A percentile compares a stretch with the other conserved stretches of the same genome.
phyloP scores from a whole-genome alignment of 805 yeast genomes.

The Maudiozyma pseudohumilis region DNA sequence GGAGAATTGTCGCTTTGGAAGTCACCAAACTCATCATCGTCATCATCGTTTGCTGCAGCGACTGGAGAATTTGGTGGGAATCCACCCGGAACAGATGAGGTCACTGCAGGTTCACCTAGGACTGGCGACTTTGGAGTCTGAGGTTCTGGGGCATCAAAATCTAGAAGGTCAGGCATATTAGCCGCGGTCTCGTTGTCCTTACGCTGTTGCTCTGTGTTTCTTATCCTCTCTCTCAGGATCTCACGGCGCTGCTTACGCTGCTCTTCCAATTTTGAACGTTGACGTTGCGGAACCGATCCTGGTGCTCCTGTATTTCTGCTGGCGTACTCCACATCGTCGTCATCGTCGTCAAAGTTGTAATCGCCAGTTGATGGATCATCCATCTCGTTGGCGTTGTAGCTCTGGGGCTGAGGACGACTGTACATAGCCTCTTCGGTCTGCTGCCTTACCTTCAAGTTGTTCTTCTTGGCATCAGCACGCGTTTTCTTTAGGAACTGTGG shows the following conservation, averaged over 20 bases:
- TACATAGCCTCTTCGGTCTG: conserved; percentile 15
- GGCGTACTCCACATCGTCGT: conserved; percentile 2
- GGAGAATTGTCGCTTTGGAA: conserved; percentile 25
- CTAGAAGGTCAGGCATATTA: conserved; percentile 24
- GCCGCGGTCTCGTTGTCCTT: conserved; percentile 16
- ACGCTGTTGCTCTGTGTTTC: conserved; percentile 26
- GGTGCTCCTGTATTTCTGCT: neutral
- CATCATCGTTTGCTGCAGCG: conserved; percentile 8
- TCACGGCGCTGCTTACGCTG: conserved; percentile 31
- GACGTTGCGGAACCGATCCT: conserved; percentile 8
- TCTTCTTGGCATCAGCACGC: conserved; percentile 23
- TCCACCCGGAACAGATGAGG: neutral
- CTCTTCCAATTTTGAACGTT: conserved; percentile 24
- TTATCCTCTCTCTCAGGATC: conserved; percentile 28
- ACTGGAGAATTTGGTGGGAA: neutral
- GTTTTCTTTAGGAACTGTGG: conserved; percentile 23
- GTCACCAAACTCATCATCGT: conserved; percentile 32
- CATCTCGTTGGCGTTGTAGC: neutral
- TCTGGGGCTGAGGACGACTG: conserved; percentile 15
- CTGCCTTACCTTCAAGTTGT: conserved; percentile 23
- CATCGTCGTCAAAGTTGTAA: conserved; percentile 14
- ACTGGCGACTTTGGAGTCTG: conserved; percentile 1
- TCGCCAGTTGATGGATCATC: conserved; percentile 13
- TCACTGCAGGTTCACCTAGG: too few relatives aligned
- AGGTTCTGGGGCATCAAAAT: conserved; percentile 17